phyloP scores from a whole-genome alignment of 108 stramenopile genomes.

The Nitzschia putrida region DNA sequence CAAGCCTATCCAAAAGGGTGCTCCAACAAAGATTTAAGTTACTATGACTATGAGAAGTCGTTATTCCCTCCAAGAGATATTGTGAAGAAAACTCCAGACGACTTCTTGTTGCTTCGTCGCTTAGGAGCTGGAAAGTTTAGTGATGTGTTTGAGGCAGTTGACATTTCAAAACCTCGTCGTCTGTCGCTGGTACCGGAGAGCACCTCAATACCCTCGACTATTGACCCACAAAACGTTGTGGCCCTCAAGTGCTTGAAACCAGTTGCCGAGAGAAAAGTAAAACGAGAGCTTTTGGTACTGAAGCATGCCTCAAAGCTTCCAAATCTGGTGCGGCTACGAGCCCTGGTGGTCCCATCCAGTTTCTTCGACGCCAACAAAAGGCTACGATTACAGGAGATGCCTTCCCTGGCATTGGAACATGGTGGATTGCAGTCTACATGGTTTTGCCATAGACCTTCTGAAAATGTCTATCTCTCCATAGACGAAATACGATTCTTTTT shows the following conservation, averaged over 20 bases:
- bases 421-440: constrained; percentile 78
- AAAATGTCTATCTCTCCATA: constrained; percentile 59
- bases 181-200: neutral
- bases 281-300: constrained; percentile 74
- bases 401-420: constrained; percentile 86
- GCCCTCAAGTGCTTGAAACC: constrained; percentile 84
- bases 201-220: neutral
- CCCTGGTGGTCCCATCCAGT: constrained; percentile 39
- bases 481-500: constrained; percentile 86
- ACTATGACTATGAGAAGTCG: constrained; percentile 59
- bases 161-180: constrained; percentile 34
- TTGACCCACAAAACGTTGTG: constrained; percentile 40
- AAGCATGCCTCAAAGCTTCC: constrained; percentile 66
- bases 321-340: constrained; percentile 69
- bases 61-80: constrained; percentile 42
- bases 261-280: constrained; percentile 82
- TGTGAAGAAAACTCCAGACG: constrained; percentile 35
- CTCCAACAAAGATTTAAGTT: constrained; percentile 35
- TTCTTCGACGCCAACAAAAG: constrained; percentile 25
- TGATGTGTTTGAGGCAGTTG: constrained; percentile 86
- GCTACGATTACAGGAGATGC: constrained; percentile 49
- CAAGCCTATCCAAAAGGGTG: constrained; percentile 65
- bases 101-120: constrained; percentile 57
- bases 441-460: constrained; percentile 71
- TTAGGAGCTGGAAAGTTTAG: constrained; percentile 88